phyloP scores from a whole-genome alignment of 257 asterid species.

The Salvia hispanica region DNA sequence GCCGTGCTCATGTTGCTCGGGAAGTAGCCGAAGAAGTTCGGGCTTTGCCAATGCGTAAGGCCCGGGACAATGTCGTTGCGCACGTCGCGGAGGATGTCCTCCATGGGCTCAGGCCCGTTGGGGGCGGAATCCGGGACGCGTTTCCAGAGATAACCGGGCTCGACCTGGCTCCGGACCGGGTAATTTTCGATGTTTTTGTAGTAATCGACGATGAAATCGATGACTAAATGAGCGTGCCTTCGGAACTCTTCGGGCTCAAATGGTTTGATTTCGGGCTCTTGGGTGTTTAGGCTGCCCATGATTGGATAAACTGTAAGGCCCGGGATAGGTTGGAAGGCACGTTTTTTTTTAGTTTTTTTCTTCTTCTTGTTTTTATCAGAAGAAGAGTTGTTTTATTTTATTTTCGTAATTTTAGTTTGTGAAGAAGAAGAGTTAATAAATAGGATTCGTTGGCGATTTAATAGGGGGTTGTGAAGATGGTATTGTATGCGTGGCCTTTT shows the following conservation, averaged over 20 bases:
- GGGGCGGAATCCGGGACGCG: slow-evolving; percentile 53
- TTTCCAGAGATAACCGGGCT: slow-evolving; percentile 61
- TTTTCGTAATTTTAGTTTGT: not conserved
- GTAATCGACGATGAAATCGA: slow-evolving; percentile 61
- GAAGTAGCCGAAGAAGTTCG: slow-evolving; percentile 61
- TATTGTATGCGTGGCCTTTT: not conserved
- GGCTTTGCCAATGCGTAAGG: slow-evolving; percentile 75
- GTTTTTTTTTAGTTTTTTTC: not conserved
- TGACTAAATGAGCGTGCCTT: slow-evolving; percentile 51
- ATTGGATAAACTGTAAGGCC: not conserved
- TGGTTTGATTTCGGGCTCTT: slow-evolving; percentile 41
- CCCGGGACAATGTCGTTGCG: slow-evolving; percentile 62
- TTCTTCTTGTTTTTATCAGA: not conserved
- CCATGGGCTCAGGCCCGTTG: slow-evolving; percentile 50
- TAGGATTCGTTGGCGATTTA: not conserved
- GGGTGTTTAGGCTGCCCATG: slow-evolving; percentile 42
- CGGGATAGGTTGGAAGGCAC: not conserved
- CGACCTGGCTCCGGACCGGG: slow-evolving; percentile 75
- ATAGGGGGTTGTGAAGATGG: slow-evolving; percentile 1
- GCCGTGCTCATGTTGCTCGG: slow-evolving; percentile 68
- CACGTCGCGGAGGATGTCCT: slow-evolving; percentile 52
- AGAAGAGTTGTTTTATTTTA: not conserved
- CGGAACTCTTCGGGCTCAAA: slow-evolving; percentile 63
- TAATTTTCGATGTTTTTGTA: slow-evolving; percentile 58
- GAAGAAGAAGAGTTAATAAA: not conserved